Base-by-base conservation (phyloP, 805 yeast genomes). In the Peterozyma toletana region DNA sequence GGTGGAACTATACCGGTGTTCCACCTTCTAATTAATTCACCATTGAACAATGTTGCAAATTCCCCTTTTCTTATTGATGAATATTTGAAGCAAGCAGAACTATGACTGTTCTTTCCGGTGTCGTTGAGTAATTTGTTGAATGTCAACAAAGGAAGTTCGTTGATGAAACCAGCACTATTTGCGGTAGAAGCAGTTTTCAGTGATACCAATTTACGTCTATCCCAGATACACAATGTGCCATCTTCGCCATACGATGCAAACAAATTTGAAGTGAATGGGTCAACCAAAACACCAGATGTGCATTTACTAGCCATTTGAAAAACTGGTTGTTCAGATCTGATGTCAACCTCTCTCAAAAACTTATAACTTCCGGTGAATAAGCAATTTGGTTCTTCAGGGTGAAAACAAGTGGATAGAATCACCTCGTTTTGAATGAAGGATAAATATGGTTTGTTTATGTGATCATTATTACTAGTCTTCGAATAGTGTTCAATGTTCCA, bases 201-300 rank as follows among this genome's bases (percentile, higher is more conserved):
- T n/a, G 43, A 44, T 2, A 52, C 59, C 38, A 86, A 57, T 50
- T 74, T 80, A 50, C 95, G 67, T 49, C 87, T 70, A 58, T 86
- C 95, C 86, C 90, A 90, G 7, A 90, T 69, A 0, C 91, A 82
- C 40, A 89, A 63, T 0, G 93, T 77, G 1, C 96, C 96, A 54
- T 86, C 91, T 52, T 89, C 96, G 41, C 86, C 78, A 49, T 77
- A 77, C 0, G 95, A 80, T 14, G 87, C 78, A 59, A 90, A 86
- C 48, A 76, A 70, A 59, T 77, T 73, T 11, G 71, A 72, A 54
- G 80, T 78, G 55, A 78, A 78, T 3, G 85, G 91, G 56, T 86
- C 90, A 30, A 81, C 67, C 9, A 76, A 70, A 38, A 90, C 70
- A 15, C 84, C 84, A 52, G 77, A 70, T 0, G 89, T 78, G 47